phyloP scores from a whole-genome alignment of 495 filamentous ascomycete genomes.

The Bathelium albidoporum region DNA sequence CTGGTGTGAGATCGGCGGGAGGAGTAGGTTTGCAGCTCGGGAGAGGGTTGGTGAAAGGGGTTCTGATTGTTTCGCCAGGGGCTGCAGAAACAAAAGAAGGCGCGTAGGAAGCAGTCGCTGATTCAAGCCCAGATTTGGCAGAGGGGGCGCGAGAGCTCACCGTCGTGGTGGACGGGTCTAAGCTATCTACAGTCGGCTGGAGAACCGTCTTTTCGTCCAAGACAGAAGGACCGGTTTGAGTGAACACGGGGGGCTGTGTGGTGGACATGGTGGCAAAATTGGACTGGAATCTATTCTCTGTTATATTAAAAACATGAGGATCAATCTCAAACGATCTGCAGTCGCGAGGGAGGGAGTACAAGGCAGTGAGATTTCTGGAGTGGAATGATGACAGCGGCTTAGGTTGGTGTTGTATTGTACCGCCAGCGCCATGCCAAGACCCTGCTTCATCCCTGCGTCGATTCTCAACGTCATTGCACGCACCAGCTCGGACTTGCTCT shows the following conservation, averaged over 20 bases:
- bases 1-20: conserved; percentile 44
- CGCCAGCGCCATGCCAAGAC: background rate
- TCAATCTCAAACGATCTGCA: background rate
- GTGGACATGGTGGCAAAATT: background rate
- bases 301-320: background rate
- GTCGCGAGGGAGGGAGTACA: background rate
- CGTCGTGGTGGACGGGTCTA: background rate
- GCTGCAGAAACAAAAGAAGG: background rate
- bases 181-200: background rate
- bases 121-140: background rate
- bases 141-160: background rate
- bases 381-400: background rate
- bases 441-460: background rate
- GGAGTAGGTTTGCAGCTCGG: conserved; percentile 43
- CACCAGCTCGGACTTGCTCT: background rate
- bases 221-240: background rate
- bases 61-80: conserved; percentile 40
- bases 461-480: background rate
- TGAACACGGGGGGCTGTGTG: background rate
- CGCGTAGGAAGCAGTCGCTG: background rate
- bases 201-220: background rate
- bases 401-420: background rate
- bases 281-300: background rate
- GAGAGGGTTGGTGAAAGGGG: conserved; percentile 58
- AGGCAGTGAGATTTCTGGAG: background rate